Evolutionary conservation across 2,329 filamentous ascomycete species (phyloP), one percentile per base, ranked within the genome.

Genomic region (Scorias spongiosa): DNA sequence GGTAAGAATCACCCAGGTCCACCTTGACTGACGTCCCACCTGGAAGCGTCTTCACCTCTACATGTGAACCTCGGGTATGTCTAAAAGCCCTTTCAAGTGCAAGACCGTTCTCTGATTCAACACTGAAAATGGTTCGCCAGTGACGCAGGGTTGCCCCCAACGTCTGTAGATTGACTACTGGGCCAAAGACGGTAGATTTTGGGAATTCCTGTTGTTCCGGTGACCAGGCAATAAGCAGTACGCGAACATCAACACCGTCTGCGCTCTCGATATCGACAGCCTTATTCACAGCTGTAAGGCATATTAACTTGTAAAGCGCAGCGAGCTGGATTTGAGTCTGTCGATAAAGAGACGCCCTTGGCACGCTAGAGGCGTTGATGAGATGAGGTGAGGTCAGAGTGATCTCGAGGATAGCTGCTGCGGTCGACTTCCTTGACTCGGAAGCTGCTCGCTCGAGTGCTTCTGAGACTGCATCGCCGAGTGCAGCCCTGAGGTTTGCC

Each of bases 281-380:
- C 40, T 75, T 67, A 50, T 77, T 71, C 10, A 79, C 75, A 49
- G 81, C 85, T n/a, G 85, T 68, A 39, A 79, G 66, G 29, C 81
- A 81, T 44, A 91, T 68, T 41, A 95, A 71, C 54, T 79, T 78
- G 69, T 96, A 96, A 18, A 93, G 59, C 20, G 75, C 75, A 2
- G 83, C 82, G 17, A 95, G 65, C 5, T 89, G 68, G n/a, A 72
- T 69, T 61, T 94, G 86, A 0, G 79, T 74, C n/a, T 71, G 64
- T 29, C 70, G 58, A 72, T 87, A 93, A 14, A 75, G 66, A 39
- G 75, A 65, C 18, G 72, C 67, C 52, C 74, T 71, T 39, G 73
- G 68, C 28, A 64, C 62, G 17, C 63, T 18, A 67, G 65, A 42
- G 29, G 64, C 63, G 15, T 74, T 70, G 40, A 69, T 64, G 10